Conservation (phyloP, 1,284 basidiomycete genomes). For the Heterobasidion irregulare region DNA sequence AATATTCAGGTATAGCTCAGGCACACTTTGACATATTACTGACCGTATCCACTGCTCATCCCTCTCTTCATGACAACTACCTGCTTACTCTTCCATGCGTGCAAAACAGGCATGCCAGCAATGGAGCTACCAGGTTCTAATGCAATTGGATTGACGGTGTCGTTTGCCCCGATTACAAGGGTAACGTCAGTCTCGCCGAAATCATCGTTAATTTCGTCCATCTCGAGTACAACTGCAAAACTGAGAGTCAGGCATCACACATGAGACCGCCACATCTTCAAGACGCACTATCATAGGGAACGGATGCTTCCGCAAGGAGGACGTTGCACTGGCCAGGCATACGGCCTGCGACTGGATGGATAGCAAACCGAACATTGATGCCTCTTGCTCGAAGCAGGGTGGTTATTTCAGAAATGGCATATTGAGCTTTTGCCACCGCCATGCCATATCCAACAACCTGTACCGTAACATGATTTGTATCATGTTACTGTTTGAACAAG, state of each 20-base stretch:
- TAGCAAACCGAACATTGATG: constrained; percentile 54
- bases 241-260: background rate
- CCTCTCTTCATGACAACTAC: constrained; percentile 87
- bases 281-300: constrained; percentile 77
- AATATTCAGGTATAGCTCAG: constrained; percentile 1
- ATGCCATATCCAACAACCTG: constrained; percentile 84
- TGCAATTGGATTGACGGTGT: constrained; percentile 84
- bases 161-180: constrained; percentile 83
- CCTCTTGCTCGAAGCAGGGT: constrained; percentile 62
- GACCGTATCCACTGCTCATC: constrained; percentile 77
- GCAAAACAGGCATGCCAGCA: constrained; percentile 83
- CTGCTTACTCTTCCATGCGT: constrained; percentile 87
- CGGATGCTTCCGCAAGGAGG: constrained; percentile 77
- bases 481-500: too few species aligned
- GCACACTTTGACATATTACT: constrained; percentile 10
- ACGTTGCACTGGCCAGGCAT: constrained; percentile 88
- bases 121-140: constrained; percentile 80
- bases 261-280: background rate
- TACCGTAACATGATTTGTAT: background rate
- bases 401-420: constrained; percentile 78
- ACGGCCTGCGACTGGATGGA: constrained; percentile 41
- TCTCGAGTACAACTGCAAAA: constrained; percentile 68
- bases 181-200: constrained; percentile 79
- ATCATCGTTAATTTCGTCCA: constrained; percentile 90
- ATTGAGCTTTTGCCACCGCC: constrained; percentile 85